Conservation (phyloP, 2,329 filamentous ascomycete species). For the Ambrosiella cleistominuta region DNA sequence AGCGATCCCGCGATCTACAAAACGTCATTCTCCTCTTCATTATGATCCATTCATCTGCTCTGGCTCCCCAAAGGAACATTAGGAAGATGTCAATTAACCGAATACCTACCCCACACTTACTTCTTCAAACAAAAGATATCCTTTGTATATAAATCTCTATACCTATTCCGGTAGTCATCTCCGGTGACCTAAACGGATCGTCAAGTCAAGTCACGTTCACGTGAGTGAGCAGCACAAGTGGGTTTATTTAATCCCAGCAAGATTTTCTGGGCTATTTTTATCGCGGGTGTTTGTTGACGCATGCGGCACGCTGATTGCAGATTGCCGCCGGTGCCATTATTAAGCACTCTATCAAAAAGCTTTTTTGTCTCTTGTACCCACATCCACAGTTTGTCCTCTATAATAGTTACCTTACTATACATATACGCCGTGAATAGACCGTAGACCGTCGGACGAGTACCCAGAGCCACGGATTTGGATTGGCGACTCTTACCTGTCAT, state of each 20-base stretch:
- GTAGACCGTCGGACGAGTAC: too few relatives aligned
- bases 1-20: background rate
- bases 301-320: background rate
- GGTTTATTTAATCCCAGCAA: background rate
- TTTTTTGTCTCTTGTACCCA: too few relatives aligned
- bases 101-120: background rate
- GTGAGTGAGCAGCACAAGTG: background rate
- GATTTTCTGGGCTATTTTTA: background rate
- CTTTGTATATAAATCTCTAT: background rate
- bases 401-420: too few relatives aligned
- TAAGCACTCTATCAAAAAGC: too few relatives aligned
- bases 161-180: too few relatives aligned
- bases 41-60: background rate
- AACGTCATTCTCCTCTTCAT: background rate
- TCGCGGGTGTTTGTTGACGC: background rate
- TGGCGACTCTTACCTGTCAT: too few relatives aligned
- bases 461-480: too few relatives aligned
- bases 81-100: too few relatives aligned
- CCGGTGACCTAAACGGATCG: too few relatives aligned
- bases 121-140: background rate
- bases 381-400: too few relatives aligned
- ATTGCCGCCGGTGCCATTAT: too few relatives aligned
- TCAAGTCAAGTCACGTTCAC: background rate
- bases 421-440: too few relatives aligned
- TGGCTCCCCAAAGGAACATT: background rate